These are phyloP conservation scores for Stagonosporopsis chrysanthemi DNA, from an alignment of 2,329 filamentous ascomycete genomes.

Conservation along the genomic window DNA sequence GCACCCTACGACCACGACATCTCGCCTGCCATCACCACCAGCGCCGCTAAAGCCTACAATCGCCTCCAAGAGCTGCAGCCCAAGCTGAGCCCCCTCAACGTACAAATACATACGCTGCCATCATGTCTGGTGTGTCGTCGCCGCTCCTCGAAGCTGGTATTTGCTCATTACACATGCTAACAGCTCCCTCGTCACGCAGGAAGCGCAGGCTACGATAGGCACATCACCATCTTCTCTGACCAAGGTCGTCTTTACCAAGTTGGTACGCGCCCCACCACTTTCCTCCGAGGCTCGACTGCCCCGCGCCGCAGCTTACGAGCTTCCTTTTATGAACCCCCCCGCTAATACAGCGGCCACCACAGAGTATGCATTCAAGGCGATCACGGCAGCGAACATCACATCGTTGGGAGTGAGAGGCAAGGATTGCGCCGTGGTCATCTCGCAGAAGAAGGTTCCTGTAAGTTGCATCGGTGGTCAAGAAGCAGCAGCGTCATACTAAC, in stretches of 20 bases:
- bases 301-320: slow-evolving; percentile 4
- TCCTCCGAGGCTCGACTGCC: not conserved
- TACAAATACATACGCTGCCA: slow-evolving; percentile 40
- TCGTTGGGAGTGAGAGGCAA: slow-evolving; percentile 95
- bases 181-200: slow-evolving; percentile 38
- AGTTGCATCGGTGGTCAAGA: slow-evolving; percentile 48
- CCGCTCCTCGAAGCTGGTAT: slow-evolving; percentile 24
- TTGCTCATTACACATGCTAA: slow-evolving; percentile 36
- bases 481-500: slow-evolving; percentile 18
- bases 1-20: slow-evolving; percentile 30
- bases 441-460: slow-evolving; percentile 99
- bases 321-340: slow-evolving; percentile 17
- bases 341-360: slow-evolving; percentile 34
- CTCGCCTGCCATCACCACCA: slow-evolving; percentile 32
- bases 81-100: slow-evolving; percentile 39
- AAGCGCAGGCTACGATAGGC: slow-evolving; percentile 83
- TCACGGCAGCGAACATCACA: slow-evolving; percentile 99
- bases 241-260: slow-evolving; percentile 99
- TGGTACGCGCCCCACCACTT: slow-evolving; percentile 68
- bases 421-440: slow-evolving; percentile 94
- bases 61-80: slow-evolving; percentile 35
- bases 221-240: slow-evolving; percentile 99
- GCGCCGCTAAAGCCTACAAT: slow-evolving; percentile 39
- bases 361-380: slow-evolving; percentile 99
- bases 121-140: slow-evolving; percentile 52